These are phyloP conservation scores for Angomonas ambiguus DNA, from an alignment of 208 protist species.

Conservation along the genomic window DNA sequence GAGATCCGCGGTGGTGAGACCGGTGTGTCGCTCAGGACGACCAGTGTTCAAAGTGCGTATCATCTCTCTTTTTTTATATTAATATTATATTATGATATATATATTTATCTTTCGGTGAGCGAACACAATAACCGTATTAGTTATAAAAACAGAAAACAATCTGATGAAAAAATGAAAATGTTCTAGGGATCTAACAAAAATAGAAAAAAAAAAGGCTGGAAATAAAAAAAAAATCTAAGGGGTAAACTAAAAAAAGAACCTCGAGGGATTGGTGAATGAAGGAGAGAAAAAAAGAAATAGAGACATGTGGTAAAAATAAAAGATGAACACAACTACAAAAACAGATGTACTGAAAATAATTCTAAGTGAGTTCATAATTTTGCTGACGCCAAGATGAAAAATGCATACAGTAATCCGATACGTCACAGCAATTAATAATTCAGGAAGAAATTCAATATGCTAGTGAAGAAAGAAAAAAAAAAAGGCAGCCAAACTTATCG, in stretches of 20 bases:
- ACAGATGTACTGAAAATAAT: not conserved
- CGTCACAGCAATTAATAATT: not conserved
- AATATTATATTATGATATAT: no score
- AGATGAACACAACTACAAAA: slow-evolving; percentile 1
- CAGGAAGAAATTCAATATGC: no score
- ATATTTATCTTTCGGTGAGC: not conserved
- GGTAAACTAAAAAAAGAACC: slow-evolving; percentile 11
- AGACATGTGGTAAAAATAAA: slow-evolving; percentile 3
- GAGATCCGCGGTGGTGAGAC: slow-evolving; percentile 18
- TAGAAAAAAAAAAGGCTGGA: slow-evolving; percentile 8
- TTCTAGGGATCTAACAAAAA: slow-evolving; percentile 3
- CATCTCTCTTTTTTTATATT: no score
- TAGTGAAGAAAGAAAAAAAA: not conserved
- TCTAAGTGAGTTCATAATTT: not conserved
- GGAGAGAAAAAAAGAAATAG: not conserved
- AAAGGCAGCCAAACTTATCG: not conserved
- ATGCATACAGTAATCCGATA: not conserved
- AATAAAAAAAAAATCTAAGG: slow-evolving; percentile 5
- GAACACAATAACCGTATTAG: slow-evolving; percentile 6
- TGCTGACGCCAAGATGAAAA: not conserved
- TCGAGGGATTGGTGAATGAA: not conserved
- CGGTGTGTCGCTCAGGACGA: slow-evolving; percentile 2
- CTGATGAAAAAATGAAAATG: not conserved
- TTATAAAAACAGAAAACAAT: no score
- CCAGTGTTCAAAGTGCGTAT: slow-evolving; percentile 8